Conservation (phyloP, 1,284 basidiomycete species). For the Austroboletus niveus region DNA sequence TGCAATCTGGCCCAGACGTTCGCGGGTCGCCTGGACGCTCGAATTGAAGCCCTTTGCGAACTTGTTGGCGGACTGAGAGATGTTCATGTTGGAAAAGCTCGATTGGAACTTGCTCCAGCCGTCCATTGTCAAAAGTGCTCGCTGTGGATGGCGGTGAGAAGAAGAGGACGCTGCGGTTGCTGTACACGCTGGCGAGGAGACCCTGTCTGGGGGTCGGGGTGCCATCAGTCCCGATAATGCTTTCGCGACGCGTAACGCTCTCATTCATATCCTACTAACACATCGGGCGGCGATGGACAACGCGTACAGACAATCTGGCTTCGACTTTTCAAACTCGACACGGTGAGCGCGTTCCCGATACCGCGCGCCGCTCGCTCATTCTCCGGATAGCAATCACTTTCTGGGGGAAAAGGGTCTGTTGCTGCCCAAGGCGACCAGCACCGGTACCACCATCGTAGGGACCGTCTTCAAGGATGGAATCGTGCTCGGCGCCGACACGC, state of each 20-base stretch:
- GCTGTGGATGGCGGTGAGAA: background rate
- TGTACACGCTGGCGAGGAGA: background rate
- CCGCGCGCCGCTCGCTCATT: background rate
- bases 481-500: conserved; percentile 94
- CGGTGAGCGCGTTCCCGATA: conserved; percentile 35
- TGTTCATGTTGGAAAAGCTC: conserved; percentile 58
- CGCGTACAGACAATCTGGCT: conserved; percentile 51
- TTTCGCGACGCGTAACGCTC: conserved; percentile 22
- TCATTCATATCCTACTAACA: background rate
- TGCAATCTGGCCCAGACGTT: conserved; percentile 86
- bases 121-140: conserved; percentile 53
- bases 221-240: conserved; percentile 5
- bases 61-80: conserved; percentile 69
- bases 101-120: conserved; percentile 70
- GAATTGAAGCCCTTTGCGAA: conserved; percentile 83
- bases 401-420: conserved; percentile 67
- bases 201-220: conserved; percentile 19
- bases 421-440: conserved; percentile 84
- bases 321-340: conserved; percentile 70
- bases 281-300: conserved; percentile 30
- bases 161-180: conserved; percentile 1
- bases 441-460: conserved; percentile 98
- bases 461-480: conserved; percentile 93
- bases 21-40: conserved; percentile 86
- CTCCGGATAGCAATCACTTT: conserved; percentile 63